Evolutionary conservation across 345 rosid species (phyloP).

Genomic region (Durio zibethinus): DNA sequence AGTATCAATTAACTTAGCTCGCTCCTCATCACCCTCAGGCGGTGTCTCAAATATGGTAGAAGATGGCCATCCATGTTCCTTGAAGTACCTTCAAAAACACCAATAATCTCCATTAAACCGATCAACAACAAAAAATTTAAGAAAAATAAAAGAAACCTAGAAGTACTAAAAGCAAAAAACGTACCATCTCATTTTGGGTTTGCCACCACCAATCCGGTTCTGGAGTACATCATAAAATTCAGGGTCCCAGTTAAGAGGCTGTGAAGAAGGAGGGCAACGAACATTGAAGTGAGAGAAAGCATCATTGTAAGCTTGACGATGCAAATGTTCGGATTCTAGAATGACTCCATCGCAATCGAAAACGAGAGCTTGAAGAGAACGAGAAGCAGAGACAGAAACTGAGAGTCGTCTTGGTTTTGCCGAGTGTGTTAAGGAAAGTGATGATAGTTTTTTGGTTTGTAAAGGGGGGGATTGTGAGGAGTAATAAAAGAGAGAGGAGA

Average conservation of each 20-base stretch:
- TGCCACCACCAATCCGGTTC: constrained; percentile 85
- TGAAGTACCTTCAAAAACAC: constrained; percentile 62
- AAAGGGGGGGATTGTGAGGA: constrained; percentile 25
- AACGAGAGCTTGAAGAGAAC: constrained; percentile 67
- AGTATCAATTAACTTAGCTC: constrained; percentile 68
- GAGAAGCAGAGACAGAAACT: constrained; percentile 35
- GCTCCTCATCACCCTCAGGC: constrained; percentile 63
- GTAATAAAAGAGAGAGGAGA: constrained; percentile 20
- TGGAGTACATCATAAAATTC: constrained; percentile 87
- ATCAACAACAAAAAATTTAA: background rate
- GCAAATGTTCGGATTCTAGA: constrained; percentile 84
- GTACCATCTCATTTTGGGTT: constrained; percentile 95
- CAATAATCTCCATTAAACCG: background rate
- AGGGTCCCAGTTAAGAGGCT: constrained; percentile 59
- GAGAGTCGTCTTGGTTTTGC: constrained; percentile 14
- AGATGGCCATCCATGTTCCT: constrained; percentile 91
- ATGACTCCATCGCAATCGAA: constrained; percentile 97
- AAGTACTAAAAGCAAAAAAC: background rate
- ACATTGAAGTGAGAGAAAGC: constrained; percentile 85
- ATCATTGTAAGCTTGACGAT: constrained; percentile 93
- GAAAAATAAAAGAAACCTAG: background rate
- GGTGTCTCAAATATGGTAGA: constrained; percentile 53
- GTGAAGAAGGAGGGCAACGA: constrained; percentile 50
- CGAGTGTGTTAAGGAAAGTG: background rate
- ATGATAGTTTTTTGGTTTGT: constrained; percentile 10